These are phyloP conservation scores for Picea abies DNA, from an alignment of 83 land plant species.

Conservation along the genomic window DNA sequence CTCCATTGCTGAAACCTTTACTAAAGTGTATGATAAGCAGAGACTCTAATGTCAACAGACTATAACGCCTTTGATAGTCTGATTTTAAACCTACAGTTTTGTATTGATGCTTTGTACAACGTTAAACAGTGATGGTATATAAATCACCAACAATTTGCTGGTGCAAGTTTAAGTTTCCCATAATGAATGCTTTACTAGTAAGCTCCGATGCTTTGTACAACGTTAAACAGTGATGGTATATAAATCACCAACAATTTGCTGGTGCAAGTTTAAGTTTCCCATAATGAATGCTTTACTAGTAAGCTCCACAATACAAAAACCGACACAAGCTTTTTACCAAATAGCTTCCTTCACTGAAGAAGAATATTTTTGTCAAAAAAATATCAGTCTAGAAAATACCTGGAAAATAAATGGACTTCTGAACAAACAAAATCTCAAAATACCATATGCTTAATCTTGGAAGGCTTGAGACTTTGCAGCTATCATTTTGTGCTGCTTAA, in stretches of 20 bases:
- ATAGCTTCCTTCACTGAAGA: background rate
- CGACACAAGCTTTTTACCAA: background rate
- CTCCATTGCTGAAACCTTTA: no score
- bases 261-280: background rate
- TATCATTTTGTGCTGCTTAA: background rate
- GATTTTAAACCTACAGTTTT: no score
- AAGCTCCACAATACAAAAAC: background rate
- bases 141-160: background rate
- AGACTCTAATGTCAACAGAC: no score
- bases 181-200: background rate
- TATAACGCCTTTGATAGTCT: no score
- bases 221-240: no score
- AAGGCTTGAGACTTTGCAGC: background rate
- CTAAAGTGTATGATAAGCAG: no score
- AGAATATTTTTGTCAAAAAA: background rate
- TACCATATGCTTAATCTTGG: no score
- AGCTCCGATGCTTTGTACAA: background rate
- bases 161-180: background rate
- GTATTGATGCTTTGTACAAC: no score
- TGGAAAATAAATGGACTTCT: background rate
- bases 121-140: no score
- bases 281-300: background rate
- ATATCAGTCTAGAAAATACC: slow-evolving; percentile 3
- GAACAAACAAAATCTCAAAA: no score
- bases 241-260: background rate